These are phyloP conservation scores for Penicillium sp. DNA, from an alignment of 2,329 filamentous ascomycete genomes.

Conservation along the genomic window DNA sequence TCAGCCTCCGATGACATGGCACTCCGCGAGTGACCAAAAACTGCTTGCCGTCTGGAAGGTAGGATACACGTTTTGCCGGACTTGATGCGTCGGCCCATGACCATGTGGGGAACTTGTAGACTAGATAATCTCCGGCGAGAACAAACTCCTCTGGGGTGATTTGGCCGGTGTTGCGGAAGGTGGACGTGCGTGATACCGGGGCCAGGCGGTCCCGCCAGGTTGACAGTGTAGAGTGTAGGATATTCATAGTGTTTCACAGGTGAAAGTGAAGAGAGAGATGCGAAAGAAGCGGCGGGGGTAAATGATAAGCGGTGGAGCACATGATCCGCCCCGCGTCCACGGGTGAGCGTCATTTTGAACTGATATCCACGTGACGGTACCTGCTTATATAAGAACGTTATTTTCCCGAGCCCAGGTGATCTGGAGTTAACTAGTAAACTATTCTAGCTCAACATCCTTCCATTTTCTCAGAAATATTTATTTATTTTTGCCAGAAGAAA, in stretches of 20 bases:
- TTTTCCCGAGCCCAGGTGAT: neutral
- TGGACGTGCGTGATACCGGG: slow-evolving; percentile 83
- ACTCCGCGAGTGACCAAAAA: slow-evolving; percentile 93
- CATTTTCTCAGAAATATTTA: neutral
- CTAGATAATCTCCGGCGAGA: slow-evolving; percentile 91
- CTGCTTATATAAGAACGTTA: neutral
- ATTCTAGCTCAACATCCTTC: neutral
- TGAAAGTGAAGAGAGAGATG: slow-evolving; percentile 1
- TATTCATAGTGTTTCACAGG: slow-evolving; percentile 63
- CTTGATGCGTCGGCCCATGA: slow-evolving; percentile 88
- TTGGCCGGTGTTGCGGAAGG: slow-evolving; percentile 88
- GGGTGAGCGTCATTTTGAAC: slow-evolving; percentile 15
- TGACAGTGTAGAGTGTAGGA: slow-evolving; percentile 89
- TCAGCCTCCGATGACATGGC: slow-evolving; percentile 84
- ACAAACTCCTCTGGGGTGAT: slow-evolving; percentile 98
- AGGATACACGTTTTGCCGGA: slow-evolving; percentile 71
- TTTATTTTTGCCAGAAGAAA: neutral
- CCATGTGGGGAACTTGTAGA: slow-evolving; percentile 99
- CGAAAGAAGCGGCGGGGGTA: slow-evolving; percentile 6
- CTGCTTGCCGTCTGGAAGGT: slow-evolving; percentile 87
- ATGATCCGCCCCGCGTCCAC: slow-evolving; percentile 27
- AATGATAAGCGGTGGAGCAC: slow-evolving; percentile 28
- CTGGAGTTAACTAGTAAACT: neutral
- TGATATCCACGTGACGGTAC: neutral
- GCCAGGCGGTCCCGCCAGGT: slow-evolving; percentile 88